Conservation (phyloP, 768 basidiomycete species). For the Phaffia australis region DNA sequence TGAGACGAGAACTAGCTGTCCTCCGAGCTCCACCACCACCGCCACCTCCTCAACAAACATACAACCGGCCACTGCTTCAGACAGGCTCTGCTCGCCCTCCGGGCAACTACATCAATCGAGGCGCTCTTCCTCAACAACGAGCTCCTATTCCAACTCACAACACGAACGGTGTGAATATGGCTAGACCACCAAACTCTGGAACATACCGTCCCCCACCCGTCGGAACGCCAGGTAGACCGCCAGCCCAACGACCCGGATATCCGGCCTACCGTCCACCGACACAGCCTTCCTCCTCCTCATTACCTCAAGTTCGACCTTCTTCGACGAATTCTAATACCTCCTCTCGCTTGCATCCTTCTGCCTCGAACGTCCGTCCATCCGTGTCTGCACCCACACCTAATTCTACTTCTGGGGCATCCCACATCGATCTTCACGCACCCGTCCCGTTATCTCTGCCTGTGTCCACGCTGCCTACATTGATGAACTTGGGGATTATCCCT, state of each 20-base stretch:
- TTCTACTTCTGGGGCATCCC: background rate
- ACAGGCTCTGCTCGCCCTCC: no score
- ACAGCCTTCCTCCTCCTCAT: background rate
- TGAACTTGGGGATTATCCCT: constrained; percentile 1
- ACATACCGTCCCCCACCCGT: no score
- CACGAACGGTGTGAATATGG: no score
- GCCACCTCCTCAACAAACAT: background rate
- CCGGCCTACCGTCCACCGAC: constrained; percentile 5
- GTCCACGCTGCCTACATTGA: background rate
- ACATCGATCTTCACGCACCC: constrained; percentile 6
- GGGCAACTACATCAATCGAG: no score
- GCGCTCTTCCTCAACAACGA: no score
- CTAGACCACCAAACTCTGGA: no score
- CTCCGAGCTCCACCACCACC: background rate
- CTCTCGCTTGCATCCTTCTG: background rate
- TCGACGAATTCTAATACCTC: background rate
- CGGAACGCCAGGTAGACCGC: no score
- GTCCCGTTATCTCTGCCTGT: constrained; percentile 6
- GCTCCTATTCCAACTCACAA: no score
- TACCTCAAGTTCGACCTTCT: background rate
- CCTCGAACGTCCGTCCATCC: no score
- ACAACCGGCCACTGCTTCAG: background rate
- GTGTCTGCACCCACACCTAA: no score
- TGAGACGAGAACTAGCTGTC: constrained; percentile 9
- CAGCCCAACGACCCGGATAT: no score